Evolutionary conservation across 345 rosid genomes (phyloP).

Genomic region (Eucalyptus lansdowneana): DNA sequence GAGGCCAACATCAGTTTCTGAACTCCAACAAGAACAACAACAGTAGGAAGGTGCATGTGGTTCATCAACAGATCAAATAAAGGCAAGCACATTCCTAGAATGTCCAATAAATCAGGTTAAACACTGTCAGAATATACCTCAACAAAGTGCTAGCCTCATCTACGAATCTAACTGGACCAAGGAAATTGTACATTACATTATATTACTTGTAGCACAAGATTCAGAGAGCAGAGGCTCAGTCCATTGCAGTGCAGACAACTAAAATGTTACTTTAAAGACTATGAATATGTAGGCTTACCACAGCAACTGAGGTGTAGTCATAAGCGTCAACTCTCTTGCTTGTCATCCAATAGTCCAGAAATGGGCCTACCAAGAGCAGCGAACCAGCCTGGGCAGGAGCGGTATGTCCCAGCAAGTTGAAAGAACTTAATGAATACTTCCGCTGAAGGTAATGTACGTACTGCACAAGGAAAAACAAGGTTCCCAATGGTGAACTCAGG

Average conservation of each 20-base stretch:
- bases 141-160: neutral
- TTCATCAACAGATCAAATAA: neutral
- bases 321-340: conserved; percentile 61
- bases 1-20: neutral
- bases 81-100: neutral
- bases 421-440: conserved; percentile 75
- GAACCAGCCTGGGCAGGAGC: conserved; percentile 98
- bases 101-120: neutral
- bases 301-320: conserved; percentile 38
- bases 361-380: conserved; percentile 70
- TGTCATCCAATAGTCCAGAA: conserved; percentile 90
- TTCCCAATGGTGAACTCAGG: neutral
- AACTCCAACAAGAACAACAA: neutral
- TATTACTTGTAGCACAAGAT: neutral
- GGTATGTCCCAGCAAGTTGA: conserved; percentile 92
- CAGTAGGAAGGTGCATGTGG: neutral
- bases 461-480: conserved; percentile 32
- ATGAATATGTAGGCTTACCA: conserved; percentile 30
- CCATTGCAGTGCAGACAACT: neutral
- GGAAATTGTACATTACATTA: neutral
- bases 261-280: neutral
- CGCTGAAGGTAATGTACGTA: conserved; percentile 91
- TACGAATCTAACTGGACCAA: neutral
- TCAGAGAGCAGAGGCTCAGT: neutral
- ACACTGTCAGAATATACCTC: neutral